phyloP scores from a whole-genome alignment of 805 yeast species.

The Blastobotrys chiropterorum region DNA sequence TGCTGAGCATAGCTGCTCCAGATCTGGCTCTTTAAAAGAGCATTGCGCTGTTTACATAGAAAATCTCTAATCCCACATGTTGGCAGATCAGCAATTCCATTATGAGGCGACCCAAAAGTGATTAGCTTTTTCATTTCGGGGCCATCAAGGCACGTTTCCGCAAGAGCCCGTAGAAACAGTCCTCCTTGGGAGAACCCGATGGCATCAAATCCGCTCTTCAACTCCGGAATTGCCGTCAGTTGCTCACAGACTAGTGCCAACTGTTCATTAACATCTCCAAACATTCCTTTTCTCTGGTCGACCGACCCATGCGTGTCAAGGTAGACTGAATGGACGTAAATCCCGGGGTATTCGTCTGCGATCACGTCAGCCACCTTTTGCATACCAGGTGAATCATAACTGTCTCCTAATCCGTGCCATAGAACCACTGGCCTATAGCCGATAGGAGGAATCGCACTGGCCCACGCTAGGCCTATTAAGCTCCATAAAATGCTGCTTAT shows the following conservation, averaged over 20 bases:
- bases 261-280: slow-evolving; percentile 56
- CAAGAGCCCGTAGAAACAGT: slow-evolving; percentile 59
- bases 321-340: slow-evolving; percentile 47
- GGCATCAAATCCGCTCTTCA: slow-evolving; percentile 56
- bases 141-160: slow-evolving; percentile 47
- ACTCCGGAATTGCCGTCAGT: slow-evolving; percentile 39
- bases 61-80: slow-evolving; percentile 49
- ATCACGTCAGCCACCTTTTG: slow-evolving; percentile 40
- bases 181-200: slow-evolving; percentile 86
- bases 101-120: slow-evolving; percentile 79
- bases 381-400: slow-evolving; percentile 57
- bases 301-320: slow-evolving; percentile 42
- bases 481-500: not conserved
- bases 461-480: not conserved
- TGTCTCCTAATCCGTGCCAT: slow-evolving; percentile 86
- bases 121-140: slow-evolving; percentile 45
- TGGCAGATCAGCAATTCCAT: slow-evolving; percentile 66
- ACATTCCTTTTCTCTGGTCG: slow-evolving; percentile 50
- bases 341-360: slow-evolving; percentile 41
- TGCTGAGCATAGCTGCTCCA: slow-evolving; percentile 55
- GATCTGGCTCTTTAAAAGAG: slow-evolving; percentile 49
- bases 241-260: slow-evolving; percentile 51
- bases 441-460: not conserved
- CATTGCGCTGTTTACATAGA: slow-evolving; percentile 53
- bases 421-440: slow-evolving; percentile 48